Evolutionary conservation across 306 rosid species (phyloP), one percentile per base, ranked within the genome.

Genomic region (Castanopsis chinensis): DNA sequence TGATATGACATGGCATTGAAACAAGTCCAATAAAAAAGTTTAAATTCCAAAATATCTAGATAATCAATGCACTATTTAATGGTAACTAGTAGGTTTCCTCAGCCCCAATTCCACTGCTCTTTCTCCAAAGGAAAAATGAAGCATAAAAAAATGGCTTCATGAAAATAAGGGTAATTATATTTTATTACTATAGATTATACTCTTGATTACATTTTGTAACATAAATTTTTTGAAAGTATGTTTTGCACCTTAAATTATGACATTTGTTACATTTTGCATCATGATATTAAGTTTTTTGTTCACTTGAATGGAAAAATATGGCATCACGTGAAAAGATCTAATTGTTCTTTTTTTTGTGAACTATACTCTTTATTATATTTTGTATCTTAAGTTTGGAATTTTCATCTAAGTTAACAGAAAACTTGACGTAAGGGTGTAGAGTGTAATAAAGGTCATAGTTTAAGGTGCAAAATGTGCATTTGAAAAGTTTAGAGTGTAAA

Each of bases 401-500:
- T 8, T 41, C 12, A 8, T 8, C 3, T 7, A 41, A 41, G 12
- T 8, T 41, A 6, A 37, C 2, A 37, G 2, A 37, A 7, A 37
- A 37, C 10, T 37, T 37, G 3, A 37, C 0, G 3, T 37, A 37
- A 37, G 43, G 7, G 43, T 37, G 0, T 0, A 37, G 7, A 37
- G 45, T 41, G 3, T 41, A 8, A 41, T 11, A 41, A 41, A 0
- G 0, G 12, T 41, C 0, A 41, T 41, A 7, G 11, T 41, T 41
- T 41, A 8, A 0, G 45, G 3, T 8, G 1, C 0, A 37, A 37
- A 37, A 37, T 0, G 1, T 0, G 3, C 11, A 37, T 37, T 37
- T 0, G 0, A 37, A 7, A 37, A 37, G 0, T 37, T 37, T 7
- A 8, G 11, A 0, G 1, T 37, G 0, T 0, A 37, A 7, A 37